Percentiles rank a stretch among this genome's conserved stretches.
These are phyloP conservation scores for Candida andamanensis DNA, from an alignment of 805 yeast species.

Conservation along the genomic window DNA sequence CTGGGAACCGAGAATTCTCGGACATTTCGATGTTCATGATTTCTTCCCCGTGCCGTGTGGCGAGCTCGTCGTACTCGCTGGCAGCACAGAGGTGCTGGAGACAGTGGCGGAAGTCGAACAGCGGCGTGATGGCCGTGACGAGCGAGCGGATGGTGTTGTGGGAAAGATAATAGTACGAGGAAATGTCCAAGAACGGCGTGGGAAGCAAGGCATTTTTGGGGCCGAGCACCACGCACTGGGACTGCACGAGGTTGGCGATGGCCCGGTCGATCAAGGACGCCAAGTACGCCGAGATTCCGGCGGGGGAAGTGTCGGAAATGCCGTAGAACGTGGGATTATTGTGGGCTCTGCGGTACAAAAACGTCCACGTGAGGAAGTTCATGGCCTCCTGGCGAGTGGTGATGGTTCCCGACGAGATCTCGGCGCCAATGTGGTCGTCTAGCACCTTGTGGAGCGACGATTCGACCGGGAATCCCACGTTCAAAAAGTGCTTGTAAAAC, in stretches of 20 bases:
- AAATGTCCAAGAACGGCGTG: constrained; percentile 77
- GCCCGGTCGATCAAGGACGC: constrained; percentile 65
- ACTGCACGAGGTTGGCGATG: constrained; percentile 60
- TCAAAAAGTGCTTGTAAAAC: constrained; percentile 72
- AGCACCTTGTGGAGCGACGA: constrained; percentile 73
- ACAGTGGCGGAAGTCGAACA: constrained; percentile 53
- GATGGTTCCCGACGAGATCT: constrained; percentile 66
- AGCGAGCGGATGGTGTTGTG: constrained; percentile 80
- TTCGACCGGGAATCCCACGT: constrained; percentile 79
- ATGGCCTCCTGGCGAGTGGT: constrained; percentile 61
- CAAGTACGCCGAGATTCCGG: constrained; percentile 54
- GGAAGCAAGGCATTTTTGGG: constrained; percentile 51
- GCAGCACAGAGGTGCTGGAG: constrained; percentile 57
- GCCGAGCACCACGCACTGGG: constrained; percentile 57
- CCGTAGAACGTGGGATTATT: constrained; percentile 77
- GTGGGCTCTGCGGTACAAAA: constrained; percentile 66
- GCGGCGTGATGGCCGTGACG: constrained; percentile 46
- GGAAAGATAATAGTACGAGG: constrained; percentile 89
- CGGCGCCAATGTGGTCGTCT: constrained; percentile 79
- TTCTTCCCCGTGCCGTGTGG: constrained; percentile 91
- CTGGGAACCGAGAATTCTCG: constrained; percentile 59
- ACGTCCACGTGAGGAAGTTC: constrained; percentile 75
- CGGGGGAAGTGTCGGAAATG: constrained; percentile 52
- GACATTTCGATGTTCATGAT: constrained; percentile 81
- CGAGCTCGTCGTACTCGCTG: constrained; percentile 79